Evolutionary conservation across 306 rosid genomes (phyloP).

Genomic region (Quercus ilex): DNA sequence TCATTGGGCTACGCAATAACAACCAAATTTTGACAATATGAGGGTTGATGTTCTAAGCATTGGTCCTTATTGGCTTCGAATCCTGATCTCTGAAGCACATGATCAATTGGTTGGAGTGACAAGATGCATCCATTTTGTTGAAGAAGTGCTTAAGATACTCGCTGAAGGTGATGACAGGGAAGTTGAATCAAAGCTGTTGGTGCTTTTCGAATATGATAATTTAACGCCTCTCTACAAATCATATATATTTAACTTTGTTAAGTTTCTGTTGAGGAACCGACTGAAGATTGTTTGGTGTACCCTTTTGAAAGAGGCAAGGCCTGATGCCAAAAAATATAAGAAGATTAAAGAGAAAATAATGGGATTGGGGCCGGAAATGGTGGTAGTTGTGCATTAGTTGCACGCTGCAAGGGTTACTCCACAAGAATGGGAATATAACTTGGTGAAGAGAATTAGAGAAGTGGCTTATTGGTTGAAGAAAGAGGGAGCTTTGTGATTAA

Average conservation of each 20-base stretch:
- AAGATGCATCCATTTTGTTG: constrained; percentile 59
- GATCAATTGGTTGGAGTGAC: constrained; percentile 81
- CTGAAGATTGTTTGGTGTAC: constrained; percentile 91
- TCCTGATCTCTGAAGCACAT: constrained; percentile 84
- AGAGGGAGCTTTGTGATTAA: too few species aligned
- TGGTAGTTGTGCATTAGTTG: constrained; percentile 77
- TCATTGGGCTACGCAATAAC: too few species aligned
- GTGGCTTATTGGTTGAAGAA: constrained; percentile 84
- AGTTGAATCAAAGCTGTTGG: constrained; percentile 65
- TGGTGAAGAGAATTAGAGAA: constrained; percentile 88
- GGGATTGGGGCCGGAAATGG: constrained; percentile 59
- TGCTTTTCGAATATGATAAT: constrained; percentile 60
- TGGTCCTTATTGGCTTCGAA: constrained; percentile 94
- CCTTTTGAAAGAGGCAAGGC: constrained; percentile 56
- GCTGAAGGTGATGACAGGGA: constrained; percentile 81
- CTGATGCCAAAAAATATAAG: constrained; percentile 71
- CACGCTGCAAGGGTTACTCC: constrained; percentile 83
- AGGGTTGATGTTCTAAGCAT: constrained; percentile 20
- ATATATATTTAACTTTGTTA: constrained; percentile 53
- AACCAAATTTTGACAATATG: too few species aligned
- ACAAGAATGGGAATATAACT: constrained; percentile 81
- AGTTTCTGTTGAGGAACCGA: constrained; percentile 64
- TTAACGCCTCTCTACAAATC: not conserved
- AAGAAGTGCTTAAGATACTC: constrained; percentile 72
- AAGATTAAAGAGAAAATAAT: constrained; percentile 87